phyloP scores from a whole-genome alignment of 2,329 filamentous ascomycete genomes.

The Nemania bipapillata region DNA sequence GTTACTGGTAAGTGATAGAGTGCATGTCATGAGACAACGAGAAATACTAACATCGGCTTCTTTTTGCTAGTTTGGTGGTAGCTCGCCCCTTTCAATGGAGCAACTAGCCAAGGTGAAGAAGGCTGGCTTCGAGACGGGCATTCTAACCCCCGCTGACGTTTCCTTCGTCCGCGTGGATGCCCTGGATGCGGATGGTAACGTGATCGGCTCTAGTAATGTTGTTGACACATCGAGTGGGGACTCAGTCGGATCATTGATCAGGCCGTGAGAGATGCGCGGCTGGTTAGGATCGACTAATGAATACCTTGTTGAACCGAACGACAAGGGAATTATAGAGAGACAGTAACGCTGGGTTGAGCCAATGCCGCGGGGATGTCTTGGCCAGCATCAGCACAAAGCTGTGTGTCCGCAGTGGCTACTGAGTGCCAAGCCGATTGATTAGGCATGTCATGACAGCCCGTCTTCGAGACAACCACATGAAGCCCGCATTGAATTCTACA shows the following conservation, averaged over 20 bases:
- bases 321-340: background rate
- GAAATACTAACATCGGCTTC: background rate
- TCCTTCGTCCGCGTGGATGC: conserved; percentile 40
- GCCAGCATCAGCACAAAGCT: background rate
- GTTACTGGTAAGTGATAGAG: conserved; percentile 42
- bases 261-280: conserved; percentile 5
- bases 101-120: conserved; percentile 29
- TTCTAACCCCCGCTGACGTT: conserved; percentile 20
- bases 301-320: background rate
- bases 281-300: too few relatives aligned
- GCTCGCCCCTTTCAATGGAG: conserved; percentile 30
- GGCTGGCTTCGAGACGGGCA: conserved; percentile 42
- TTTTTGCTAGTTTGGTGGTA: conserved; percentile 37
- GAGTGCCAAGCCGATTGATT: conserved; percentile 17
- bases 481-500: too few relatives aligned
- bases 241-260: conserved; percentile 37
- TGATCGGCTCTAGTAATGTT: conserved; percentile 38
- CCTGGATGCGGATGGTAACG: conserved; percentile 29
- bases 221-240: conserved; percentile 39
- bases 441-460: background rate
- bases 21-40: background rate
- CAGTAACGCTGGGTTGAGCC: background rate
- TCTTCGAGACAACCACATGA: background rate
- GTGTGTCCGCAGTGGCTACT: background rate
- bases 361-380: background rate